phyloP scores from a whole-genome alignment of 768 basidiomycete genomes.

The Dioszegia crocea region DNA sequence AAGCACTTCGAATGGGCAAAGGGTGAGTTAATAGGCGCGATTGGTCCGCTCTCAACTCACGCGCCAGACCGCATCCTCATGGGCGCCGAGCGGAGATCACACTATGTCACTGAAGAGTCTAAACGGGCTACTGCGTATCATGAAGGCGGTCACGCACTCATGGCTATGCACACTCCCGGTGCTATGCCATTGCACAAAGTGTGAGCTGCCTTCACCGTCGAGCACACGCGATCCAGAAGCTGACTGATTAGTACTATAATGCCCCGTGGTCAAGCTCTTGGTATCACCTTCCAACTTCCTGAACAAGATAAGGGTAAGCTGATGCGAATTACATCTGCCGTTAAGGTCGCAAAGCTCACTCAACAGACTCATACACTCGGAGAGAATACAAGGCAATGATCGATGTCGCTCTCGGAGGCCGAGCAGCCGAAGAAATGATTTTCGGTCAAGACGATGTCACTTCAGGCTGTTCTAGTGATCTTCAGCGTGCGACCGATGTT shows the following conservation, averaged over 20 bases:
- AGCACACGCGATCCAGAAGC: background rate
- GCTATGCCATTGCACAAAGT: slow-evolving; percentile 98
- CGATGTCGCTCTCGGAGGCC: slow-evolving; percentile 89
- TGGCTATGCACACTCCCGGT: slow-evolving; percentile 87
- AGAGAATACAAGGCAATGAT: slow-evolving; percentile 56
- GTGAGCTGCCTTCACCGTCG: slow-evolving; percentile 19
- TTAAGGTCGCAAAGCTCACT: background rate
- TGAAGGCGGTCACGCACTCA: slow-evolving; percentile 87
- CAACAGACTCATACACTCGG: slow-evolving; percentile 46
- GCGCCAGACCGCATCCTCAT: slow-evolving; percentile 86
- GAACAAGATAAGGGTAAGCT: slow-evolving; percentile 49
- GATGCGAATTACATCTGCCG: background rate
- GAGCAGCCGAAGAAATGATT: slow-evolving; percentile 90
- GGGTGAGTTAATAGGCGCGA: too few species aligned
- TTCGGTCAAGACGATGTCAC: slow-evolving; percentile 84
- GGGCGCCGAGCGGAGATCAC: slow-evolving; percentile 90
- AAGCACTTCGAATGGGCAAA: slow-evolving; percentile 98
- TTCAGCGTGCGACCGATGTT: slow-evolving; percentile 70
- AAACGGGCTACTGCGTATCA: slow-evolving; percentile 93
- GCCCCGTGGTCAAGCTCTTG: slow-evolving; percentile 89
- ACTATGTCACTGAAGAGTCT: slow-evolving; percentile 78
- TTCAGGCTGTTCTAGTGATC: slow-evolving; percentile 86
- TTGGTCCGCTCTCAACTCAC: too few species aligned
- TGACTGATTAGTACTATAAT: slow-evolving; percentile 64
- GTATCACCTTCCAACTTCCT: slow-evolving; percentile 53